Conservation (phyloP, 2,329 filamentous ascomycete genomes). For the Paracamarosporium sp. region DNA sequence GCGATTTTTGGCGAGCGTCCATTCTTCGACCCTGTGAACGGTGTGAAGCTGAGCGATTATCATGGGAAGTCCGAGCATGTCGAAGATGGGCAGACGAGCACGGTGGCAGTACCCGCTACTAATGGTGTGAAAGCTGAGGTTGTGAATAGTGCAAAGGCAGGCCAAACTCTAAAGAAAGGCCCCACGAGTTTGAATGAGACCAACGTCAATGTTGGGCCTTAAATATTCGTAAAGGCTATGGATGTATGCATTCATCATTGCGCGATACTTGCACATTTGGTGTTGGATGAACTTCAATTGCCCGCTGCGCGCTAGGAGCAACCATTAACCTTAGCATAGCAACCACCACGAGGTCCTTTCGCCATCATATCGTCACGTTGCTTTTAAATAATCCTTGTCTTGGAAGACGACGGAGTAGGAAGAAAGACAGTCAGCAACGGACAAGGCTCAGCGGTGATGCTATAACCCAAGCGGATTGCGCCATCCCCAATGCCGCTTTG, state of each 20-base stretch:
- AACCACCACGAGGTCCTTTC: no score
- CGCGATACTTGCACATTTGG: no score
- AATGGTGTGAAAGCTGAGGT: not conserved
- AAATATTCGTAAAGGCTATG: not conserved
- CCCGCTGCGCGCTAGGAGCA: no score
- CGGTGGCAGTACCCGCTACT: no score
- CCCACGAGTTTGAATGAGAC: not conserved
- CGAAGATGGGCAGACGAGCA: not conserved
- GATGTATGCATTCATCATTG: not conserved
- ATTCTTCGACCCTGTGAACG: conserved; percentile 1
- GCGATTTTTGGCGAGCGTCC: conserved; percentile 13
- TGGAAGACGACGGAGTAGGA: not conserved
- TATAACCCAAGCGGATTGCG: conserved; percentile 6
- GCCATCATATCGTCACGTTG: no score
- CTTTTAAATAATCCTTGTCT: no score
- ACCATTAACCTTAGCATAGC: no score
- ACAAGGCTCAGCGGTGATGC: not conserved
- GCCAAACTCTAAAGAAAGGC: not conserved
- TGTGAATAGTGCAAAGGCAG: not conserved
- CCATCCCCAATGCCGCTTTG: not conserved
- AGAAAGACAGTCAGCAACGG: not conserved
- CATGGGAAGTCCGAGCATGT: not conserved
- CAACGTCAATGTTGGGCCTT: not conserved
- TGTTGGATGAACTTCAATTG: no score
- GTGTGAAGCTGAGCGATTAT: conserved; percentile 4